phyloP scores from a whole-genome alignment of 176 grass and related monocot genomes.

The Zea mays region Zm-B73-REFERENCE-NAM-5.0 NC_050103.1:20168001-20168500 shows the following conservation, averaged over 20 bases:
- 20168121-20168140: conserved; percentile 26
- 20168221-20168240: conserved; percentile 84
- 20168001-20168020: conserved; percentile 98
- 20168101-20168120: conserved; percentile 15
- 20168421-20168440: no score
- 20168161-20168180: conserved; percentile 50
- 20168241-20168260: conserved; percentile 78
- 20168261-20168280: conserved; percentile 69
- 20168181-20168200: conserved; percentile 91
- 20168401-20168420: conserved; percentile 23
- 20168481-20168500: no score
- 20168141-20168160: conserved; percentile 8
- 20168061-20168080: conserved; percentile 98
- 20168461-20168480: no score
- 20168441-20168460: conserved; percentile 4
- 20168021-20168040: conserved; percentile 93
- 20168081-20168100: conserved; percentile 70
- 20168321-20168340: conserved; percentile 50
- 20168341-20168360: conserved; percentile 46
- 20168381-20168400: conserved; percentile 33
- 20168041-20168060: conserved; percentile 90
- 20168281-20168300: conserved; percentile 79
- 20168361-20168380: conserved; percentile 45
- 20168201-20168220: conserved; percentile 98
- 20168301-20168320: conserved; percentile 60